Evolutionary conservation across 192 early-diverging fungal genomes (phyloP), one percentile per base, ranked within the genome.

Genomic region (Backusella morwellensis): DNA sequence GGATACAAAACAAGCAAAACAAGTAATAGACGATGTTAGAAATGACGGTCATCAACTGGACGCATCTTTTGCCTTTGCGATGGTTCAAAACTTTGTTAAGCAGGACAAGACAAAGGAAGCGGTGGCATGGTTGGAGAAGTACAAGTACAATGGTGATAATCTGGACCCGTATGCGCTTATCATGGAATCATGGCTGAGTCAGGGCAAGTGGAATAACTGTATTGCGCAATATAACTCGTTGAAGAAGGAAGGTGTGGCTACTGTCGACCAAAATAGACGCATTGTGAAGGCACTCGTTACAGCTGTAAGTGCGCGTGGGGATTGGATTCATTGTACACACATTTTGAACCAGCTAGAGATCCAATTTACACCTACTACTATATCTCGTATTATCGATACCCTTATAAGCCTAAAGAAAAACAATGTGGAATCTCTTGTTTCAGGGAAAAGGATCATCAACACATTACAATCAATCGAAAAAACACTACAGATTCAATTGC

Each of bases 391-490:
- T 35, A 40, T 79, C 11, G 44, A 75, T n/a, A 66, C 68, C 0
- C 47, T 79, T 9, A 40, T 75, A 0, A 35, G 35, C 12, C 41
- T 74, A 6, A 75, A 29, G 15, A 19, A n/a, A 8, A 26, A 23
- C 8, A 17, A 35, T 14, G 35, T 19, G 15, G n/a, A 59, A 38
- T 4, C 40, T 0, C 6, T 70, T 26, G 34, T 77, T 38, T 7
- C 72, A 19, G 78, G 78, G 8, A 29, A 47, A 8, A 52, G 35
- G 29, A 42, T 79, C 19, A 47, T 75, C 6, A 66, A 68, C 3
- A 21, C 78, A 35, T 5, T 79, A 3, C 68, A 79, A 9, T 32
- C 50, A 4, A 47, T 79, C 23, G 78, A 79, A 44, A 26, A 52
- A 11, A 38, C 63, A 44, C 32, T 68, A 26, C 35, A 69, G 0